Evolutionary conservation across 73 alveolate genomes (phyloP).

Genomic region (Paramecium sonneborni): DNA sequence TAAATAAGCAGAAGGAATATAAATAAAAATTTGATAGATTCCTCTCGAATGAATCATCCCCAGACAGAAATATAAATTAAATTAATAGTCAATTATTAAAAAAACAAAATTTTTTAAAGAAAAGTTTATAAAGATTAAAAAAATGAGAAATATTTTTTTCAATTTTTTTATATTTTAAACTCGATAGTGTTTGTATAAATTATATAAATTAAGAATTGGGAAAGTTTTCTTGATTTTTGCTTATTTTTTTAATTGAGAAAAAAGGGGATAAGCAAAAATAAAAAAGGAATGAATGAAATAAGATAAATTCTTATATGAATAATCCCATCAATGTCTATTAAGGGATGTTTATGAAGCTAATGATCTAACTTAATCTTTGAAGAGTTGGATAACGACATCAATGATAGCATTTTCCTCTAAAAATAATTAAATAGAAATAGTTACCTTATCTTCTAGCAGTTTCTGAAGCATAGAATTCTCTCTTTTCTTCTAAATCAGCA

Average conservation of each 20-base stretch:
- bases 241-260: background rate
- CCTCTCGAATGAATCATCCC: background rate
- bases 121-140: background rate
- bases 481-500: constrained; percentile 55
- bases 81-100: background rate
- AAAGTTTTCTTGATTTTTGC: background rate
- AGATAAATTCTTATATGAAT: constrained; percentile 5
- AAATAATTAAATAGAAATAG: background rate
- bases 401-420: constrained; percentile 57
- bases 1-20: background rate
- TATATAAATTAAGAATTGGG: background rate
- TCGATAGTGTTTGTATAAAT: background rate
- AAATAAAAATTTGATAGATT: background rate
- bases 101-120: background rate
- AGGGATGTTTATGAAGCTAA: constrained; percentile 60
- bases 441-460: constrained; percentile 46
- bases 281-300: constrained; percentile 9
- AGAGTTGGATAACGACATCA: constrained; percentile 47
- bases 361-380: constrained; percentile 58
- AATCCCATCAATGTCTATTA: constrained; percentile 49
- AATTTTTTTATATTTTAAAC: background rate
- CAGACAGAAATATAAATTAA: background rate
- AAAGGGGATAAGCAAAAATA: no score
- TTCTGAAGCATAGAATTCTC: constrained; percentile 58
- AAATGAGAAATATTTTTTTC: background rate